Conservation (phyloP, 2,329 filamentous ascomycete species). For the Biscogniauxia mediterranea region DNA sequence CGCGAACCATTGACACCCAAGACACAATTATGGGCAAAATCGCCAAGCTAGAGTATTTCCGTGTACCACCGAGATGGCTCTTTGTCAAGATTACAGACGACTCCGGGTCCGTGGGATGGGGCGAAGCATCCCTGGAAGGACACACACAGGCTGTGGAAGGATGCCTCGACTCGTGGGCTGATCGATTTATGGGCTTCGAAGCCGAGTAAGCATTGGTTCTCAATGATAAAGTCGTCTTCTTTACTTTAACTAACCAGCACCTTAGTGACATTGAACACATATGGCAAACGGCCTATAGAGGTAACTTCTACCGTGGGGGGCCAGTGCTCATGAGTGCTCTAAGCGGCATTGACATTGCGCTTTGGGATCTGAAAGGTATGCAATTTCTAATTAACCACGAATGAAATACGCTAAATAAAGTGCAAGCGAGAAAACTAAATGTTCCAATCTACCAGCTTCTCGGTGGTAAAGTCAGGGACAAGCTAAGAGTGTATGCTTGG, state of each 20-base stretch:
- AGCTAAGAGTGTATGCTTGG: conserved; percentile 73
- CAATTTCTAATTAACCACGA: neutral
- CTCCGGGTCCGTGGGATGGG: conserved; percentile 65
- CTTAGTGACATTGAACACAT: conserved; percentile 73
- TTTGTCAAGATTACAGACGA: conserved; percentile 75
- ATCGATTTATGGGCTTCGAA: conserved; percentile 61
- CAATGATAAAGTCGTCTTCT: neutral
- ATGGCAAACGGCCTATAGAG: conserved; percentile 72
- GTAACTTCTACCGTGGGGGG: conserved; percentile 73
- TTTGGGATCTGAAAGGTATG: conserved; percentile 71
- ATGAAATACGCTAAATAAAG: neutral
- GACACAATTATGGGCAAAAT: conserved; percentile 57
- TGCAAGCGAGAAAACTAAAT: conserved; percentile 45
- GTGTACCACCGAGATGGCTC: conserved; percentile 72
- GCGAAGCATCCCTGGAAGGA: conserved; percentile 71
- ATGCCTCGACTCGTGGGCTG: conserved; percentile 51
- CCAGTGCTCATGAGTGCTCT: conserved; percentile 79
- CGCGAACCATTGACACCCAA: neutral
- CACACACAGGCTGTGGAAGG: conserved; percentile 74
- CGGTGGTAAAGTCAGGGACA: conserved; percentile 70
- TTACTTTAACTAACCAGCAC: neutral
- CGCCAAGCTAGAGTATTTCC: conserved; percentile 67
- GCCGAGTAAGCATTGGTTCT: conserved; percentile 55
- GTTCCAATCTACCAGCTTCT: conserved; percentile 73
- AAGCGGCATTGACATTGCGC: conserved; percentile 73